Conservation (phyloP, 139 green algal species). For the Chlorella vulgaris region DNA sequence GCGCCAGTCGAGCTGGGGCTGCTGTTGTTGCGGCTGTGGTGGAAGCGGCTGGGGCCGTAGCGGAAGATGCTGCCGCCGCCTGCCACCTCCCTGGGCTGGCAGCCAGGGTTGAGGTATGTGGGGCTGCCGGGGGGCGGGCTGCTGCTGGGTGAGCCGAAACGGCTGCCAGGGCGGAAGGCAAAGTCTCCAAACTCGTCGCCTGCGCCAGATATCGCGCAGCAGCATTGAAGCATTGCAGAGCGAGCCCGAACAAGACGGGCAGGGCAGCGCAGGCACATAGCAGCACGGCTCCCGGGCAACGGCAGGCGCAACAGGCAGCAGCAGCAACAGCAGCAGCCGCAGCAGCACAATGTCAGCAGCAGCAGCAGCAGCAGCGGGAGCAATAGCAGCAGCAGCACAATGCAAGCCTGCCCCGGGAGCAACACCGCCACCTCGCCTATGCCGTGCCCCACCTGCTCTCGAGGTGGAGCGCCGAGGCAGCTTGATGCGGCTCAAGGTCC, state of each 20-base stretch:
- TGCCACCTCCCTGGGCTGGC: background rate
- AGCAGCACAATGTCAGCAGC: too few relatives aligned
- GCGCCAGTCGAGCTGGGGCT: background rate
- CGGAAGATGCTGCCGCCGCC: conserved; percentile 15
- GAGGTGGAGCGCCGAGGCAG: conserved; percentile 22
- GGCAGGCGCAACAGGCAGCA: too few relatives aligned
- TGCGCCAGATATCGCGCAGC: background rate
- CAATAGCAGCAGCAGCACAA: too few relatives aligned
- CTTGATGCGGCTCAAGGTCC: conserved; percentile 19
- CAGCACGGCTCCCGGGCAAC: too few relatives aligned
- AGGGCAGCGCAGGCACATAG: background rate
- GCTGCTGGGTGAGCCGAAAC: conserved; percentile 8
- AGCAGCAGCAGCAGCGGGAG: too few relatives aligned
- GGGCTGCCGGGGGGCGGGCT: conserved; percentile 15
- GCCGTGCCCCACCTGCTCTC: too few relatives aligned
- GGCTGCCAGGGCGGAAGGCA: conserved; percentile 31
- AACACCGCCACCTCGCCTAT: too few relatives aligned
- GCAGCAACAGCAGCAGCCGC: too few relatives aligned
- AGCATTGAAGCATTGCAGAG: background rate
- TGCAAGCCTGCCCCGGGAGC: too few relatives aligned
- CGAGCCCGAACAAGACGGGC: background rate
- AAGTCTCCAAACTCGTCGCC: conserved; percentile 25
- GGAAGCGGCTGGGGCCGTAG: conserved; percentile 3
- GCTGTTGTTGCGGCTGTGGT: conserved; percentile 15
- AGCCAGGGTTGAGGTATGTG: background rate